Base-by-base conservation (phyloP, 345 rosid genomes). In the Erodium maritimum region DNA sequence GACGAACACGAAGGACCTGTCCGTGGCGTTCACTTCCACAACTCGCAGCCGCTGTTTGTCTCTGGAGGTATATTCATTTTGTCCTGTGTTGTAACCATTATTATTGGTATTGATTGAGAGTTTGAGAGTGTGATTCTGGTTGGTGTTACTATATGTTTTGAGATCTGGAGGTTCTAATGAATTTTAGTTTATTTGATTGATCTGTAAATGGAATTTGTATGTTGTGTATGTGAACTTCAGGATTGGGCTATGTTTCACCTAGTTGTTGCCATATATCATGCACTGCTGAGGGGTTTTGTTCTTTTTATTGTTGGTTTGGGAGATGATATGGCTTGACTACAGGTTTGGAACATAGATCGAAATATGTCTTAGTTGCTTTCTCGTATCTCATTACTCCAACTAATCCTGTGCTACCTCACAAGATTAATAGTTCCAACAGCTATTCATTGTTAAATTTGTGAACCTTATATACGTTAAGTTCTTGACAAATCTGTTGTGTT, bases 1-100 rank as follows among this genome's bases (percentile, higher is more conserved):
- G 99, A 93, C 24, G 97, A 93, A 76, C 99, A 93, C 52, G 99
- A 93, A 50, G 99, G 99, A 24, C 99, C 97, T 17, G 99, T 93
- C 60, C 97, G 99, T 25, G 97, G 97, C 11, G 99, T 93, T 50
- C 96, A 93, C 72, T 93, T 93, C 74, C 99, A 93, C 74, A 73
- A 55, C 25, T 78, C 99, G 42, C 99, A 93, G 77, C 96, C 97
- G 20, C 69, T 93, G 13, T 90, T 93, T 59, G 99, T 93, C 20
- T 93, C 97, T 0, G 99, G 99, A 80, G 97, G 99, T 89, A 62
- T 19, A 18, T 16, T 57, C 54, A 11, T 53, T 57, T 20, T 1
- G 11, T 5, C 20, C 19, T 23, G 17, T 5, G n/a, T n/a, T n/a
- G 18, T 54, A 5, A 23, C 50, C 17, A 13, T 61, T 61, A n/a